Evolutionary conservation across 1,139 yeast genomes (phyloP).

Genomic region (Pichia sp.): DNA sequence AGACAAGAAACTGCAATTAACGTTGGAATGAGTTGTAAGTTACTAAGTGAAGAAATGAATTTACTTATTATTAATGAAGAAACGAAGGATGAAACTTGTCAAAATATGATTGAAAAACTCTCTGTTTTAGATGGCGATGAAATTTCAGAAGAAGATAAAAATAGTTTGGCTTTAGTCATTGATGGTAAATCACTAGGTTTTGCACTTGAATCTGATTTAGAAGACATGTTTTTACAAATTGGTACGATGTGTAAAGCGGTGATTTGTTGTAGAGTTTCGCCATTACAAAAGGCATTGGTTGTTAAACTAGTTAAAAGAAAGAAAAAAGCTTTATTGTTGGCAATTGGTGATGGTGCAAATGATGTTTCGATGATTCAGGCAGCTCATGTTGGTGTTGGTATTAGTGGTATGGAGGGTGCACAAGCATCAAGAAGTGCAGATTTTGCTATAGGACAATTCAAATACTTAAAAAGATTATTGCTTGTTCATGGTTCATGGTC

Average conservation of each 20-base stretch:
- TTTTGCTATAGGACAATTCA: slow-evolving; percentile 93
- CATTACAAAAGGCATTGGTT: slow-evolving; percentile 92
- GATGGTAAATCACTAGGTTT: slow-evolving; percentile 87
- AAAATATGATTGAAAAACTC: slow-evolving; percentile 68
- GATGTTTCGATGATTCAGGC: slow-evolving; percentile 99
- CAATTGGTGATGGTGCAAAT: slow-evolving; percentile 98
- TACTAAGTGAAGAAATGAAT: slow-evolving; percentile 94
- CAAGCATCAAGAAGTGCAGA: slow-evolving; percentile 99
- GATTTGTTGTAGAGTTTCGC: slow-evolving; percentile 95
- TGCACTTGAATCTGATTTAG: slow-evolving; percentile 79
- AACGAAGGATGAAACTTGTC: slow-evolving; percentile 62
- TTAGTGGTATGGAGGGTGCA: slow-evolving; percentile 98
- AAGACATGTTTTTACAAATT: slow-evolving; percentile 68
- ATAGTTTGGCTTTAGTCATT: slow-evolving; percentile 81
- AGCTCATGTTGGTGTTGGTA: slow-evolving; percentile 98
- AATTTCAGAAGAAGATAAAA: slow-evolving; percentile 58
- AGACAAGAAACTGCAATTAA: slow-evolving; percentile 99
- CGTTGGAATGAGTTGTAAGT: slow-evolving; percentile 95
- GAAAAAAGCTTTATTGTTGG: slow-evolving; percentile 70
- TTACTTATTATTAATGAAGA: slow-evolving; percentile 84
- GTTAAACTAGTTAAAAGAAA: slow-evolving; percentile 86
- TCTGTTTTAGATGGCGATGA: slow-evolving; percentile 68
- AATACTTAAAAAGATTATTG: slow-evolving; percentile 70
- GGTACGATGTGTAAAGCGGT: slow-evolving; percentile 92
- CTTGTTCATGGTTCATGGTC: slow-evolving; percentile 98